phyloP scores from a whole-genome alignment of 345 rosid species.

The Ricinus communis region DNA sequence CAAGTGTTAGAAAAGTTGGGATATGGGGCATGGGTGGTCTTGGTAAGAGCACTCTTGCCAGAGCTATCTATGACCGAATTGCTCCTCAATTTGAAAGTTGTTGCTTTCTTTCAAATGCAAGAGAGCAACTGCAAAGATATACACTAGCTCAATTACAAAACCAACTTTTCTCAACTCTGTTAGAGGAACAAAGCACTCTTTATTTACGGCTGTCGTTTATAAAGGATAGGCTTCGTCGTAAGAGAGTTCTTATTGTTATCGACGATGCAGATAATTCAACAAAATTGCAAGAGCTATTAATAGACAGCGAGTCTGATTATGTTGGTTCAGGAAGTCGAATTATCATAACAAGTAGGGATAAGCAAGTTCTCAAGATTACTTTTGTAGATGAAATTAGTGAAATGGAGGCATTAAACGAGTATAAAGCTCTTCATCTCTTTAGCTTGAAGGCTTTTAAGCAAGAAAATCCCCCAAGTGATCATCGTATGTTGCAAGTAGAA shows the following conservation, averaged over 20 bases:
- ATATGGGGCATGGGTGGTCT: slow-evolving; percentile 16
- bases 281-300: not conserved
- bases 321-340: not conserved
- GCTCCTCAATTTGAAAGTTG: not conserved
- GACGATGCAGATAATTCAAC: not conserved
- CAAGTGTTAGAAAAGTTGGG: not conserved
- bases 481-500: not conserved
- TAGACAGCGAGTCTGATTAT: not conserved
- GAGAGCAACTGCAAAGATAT: not conserved
- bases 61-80: not conserved
- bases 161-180: not conserved
- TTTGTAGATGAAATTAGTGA: not conserved
- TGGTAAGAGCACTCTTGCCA: slow-evolving; percentile 7
- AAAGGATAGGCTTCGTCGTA: not conserved
- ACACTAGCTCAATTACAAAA: not conserved
- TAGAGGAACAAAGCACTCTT: not conserved
- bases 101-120: not conserved
- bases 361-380: not conserved
- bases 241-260: slow-evolving; percentile 4
- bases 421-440: slow-evolving; percentile 7
- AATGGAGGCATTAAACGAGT: not conserved
- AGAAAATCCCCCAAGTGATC: no score
- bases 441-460: not conserved
- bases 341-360: not conserved
- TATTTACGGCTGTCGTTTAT: no score